Percentiles rank a stretch among this genome's conserved stretches.
Evolutionary conservation across 1,139 yeast species (phyloP).

Genomic region (Scheffersomyces segobiensis): DNA sequence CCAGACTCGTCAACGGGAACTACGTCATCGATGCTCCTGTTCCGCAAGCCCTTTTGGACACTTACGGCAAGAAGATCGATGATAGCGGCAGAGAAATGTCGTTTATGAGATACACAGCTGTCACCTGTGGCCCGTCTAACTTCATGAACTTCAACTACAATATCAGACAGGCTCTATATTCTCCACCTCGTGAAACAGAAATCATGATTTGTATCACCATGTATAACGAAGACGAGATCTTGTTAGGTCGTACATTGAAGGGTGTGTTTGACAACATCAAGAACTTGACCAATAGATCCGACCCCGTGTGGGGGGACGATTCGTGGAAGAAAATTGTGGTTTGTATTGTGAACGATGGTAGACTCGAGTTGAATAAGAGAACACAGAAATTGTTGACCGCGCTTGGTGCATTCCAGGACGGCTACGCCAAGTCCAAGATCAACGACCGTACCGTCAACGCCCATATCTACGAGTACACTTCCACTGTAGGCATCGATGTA

Average conservation of each 20-base stretch:
- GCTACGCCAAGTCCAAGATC: constrained; percentile 76
- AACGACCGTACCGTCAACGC: constrained; percentile 69
- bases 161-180: constrained; percentile 65
- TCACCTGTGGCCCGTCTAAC: constrained; percentile 75
- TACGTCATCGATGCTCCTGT: constrained; percentile 81
- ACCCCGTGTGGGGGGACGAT: constrained; percentile 75
- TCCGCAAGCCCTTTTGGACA: constrained; percentile 56
- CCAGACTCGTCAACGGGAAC: constrained; percentile 65
- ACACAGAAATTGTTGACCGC: constrained; percentile 68
- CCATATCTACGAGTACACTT: constrained; percentile 78
- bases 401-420: constrained; percentile 77
- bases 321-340: constrained; percentile 82
- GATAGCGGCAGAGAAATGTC: constrained; percentile 64
- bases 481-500: constrained; percentile 70
- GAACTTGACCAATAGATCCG: constrained; percentile 57
- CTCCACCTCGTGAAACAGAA: constrained; percentile 70
- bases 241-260: constrained; percentile 70
- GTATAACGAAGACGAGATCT: constrained; percentile 77
- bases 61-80: constrained; percentile 50
- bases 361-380: constrained; percentile 65
- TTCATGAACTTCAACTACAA: constrained; percentile 59
- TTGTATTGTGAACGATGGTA: constrained; percentile 75
- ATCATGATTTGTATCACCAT: constrained; percentile 74
- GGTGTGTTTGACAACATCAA: constrained; percentile 76
- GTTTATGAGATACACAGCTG: constrained; percentile 78